phyloP scores from a whole-genome alignment of 208 protist species.

The Crithidia fasciculata region DNA sequence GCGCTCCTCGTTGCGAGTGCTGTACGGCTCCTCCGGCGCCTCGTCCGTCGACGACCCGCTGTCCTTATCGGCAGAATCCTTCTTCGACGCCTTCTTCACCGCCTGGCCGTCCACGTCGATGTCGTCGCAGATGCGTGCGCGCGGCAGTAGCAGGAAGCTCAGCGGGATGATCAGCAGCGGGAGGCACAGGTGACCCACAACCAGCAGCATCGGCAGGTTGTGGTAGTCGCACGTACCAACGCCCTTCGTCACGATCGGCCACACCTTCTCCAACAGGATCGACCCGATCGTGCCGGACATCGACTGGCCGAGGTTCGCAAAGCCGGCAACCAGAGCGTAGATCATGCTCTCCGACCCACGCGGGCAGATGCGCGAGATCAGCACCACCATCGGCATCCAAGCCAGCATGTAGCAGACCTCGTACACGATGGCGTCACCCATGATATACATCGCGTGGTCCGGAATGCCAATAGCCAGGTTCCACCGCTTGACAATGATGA shows the following conservation, averaged over 20 bases:
- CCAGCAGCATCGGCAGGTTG: slow-evolving; percentile 59
- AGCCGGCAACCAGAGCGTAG: slow-evolving; percentile 76
- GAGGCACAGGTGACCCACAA: slow-evolving; percentile 55
- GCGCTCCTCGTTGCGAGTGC: too few relatives aligned
- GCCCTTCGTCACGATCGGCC: slow-evolving; percentile 40
- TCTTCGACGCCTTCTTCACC: neutral
- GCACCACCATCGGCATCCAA: slow-evolving; percentile 77
- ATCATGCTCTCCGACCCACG: slow-evolving; percentile 79
- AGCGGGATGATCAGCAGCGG: slow-evolving; percentile 64
- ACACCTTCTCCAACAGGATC: slow-evolving; percentile 53
- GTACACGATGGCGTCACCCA: slow-evolving; percentile 66
- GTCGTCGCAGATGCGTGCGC: slow-evolving; percentile 58
- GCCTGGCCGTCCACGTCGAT: slow-evolving; percentile 50
- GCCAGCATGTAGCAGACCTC: slow-evolving; percentile 62
- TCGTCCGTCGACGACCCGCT: neutral
- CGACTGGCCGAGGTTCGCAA: slow-evolving; percentile 67
- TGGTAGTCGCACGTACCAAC: slow-evolving; percentile 59
- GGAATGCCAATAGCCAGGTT: slow-evolving; percentile 54
- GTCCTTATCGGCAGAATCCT: neutral
- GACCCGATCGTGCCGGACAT: slow-evolving; percentile 46
- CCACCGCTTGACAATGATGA: slow-evolving; percentile 76
- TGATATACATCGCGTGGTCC: slow-evolving; percentile 67
- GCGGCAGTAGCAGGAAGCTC: slow-evolving; percentile 64
- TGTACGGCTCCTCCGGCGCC: neutral
- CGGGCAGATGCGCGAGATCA: slow-evolving; percentile 84